Base-by-base conservation (phyloP, 148 eudicot species). In the Cornus florida region DNA sequence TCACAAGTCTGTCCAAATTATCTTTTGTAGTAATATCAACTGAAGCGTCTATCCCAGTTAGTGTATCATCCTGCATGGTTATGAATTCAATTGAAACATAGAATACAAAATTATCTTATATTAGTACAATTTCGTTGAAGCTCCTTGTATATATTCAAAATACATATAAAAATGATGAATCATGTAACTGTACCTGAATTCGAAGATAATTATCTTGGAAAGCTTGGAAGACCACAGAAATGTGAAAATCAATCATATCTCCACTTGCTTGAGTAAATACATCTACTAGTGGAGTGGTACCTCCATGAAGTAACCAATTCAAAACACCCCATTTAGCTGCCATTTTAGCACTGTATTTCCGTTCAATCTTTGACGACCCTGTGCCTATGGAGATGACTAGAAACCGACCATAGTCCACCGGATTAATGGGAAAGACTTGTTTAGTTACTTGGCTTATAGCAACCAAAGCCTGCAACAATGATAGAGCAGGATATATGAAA, bases 21-120 rank as follows among this genome's bases (percentile, higher is more conserved):
- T 88, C 82, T 48, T 83, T 65, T 5, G 93, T 90, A 24, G 89
- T 19, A 20, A 83, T 75, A 77, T 92, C 95, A 0, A 79, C 75
- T 3, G 92, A 84, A 5, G 87, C 53, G 5, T 71, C 71, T 7
- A 66, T 59, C n/a, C 90, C 93, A 0, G 76, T 79, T 41, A 90
- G 82, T 11, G 83, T 82, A 39, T 88, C 90, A 19, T 88, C 91
- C 93, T 91, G 1, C 28, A 28, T 28, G 80, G 39, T 67, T 46
- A 67, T n/a, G 64, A 2, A 57, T 13, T 14, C 60, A 56, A 56
- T 43, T 0, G 6, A 48, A 48, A 7, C 0, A 48, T 48, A 48
- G 28, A 28, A 35, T 35, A 35, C 5, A 35, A 35, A 35, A 35
- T 35, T 35, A 35, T 35, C 4, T 0, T 35, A 35, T 28, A 28